Percentiles rank a stretch among this genome's conserved stretches.
Conservation (phyloP, 331 rosid genomes). For the Dryas integrifolia region DNA sequence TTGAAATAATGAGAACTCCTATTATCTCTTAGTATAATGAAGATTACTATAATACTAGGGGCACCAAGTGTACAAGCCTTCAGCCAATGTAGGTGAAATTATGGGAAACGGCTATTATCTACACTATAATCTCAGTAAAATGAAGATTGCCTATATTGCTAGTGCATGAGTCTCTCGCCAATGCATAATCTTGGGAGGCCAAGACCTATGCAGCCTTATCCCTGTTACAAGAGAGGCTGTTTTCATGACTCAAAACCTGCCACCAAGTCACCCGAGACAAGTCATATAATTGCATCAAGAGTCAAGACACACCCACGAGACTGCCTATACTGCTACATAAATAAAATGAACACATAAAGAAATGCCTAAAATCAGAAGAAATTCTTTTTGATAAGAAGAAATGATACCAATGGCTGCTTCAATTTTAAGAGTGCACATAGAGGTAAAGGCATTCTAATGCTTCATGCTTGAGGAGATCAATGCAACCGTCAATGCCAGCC, state of each 20-base stretch:
- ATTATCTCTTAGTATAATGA: background rate
- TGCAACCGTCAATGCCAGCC: background rate
- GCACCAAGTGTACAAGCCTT: background rate
- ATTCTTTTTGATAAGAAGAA: background rate
- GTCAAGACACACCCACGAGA: background rate
- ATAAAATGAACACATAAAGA: background rate
- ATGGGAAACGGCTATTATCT: background rate
- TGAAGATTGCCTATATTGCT: background rate
- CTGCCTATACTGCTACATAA: background rate
- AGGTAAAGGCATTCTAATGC: background rate
- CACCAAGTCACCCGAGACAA: background rate
- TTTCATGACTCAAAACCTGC: background rate
- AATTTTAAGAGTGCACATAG: background rate
- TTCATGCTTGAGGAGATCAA: background rate
- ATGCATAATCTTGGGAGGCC: background rate
- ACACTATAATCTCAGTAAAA: constrained; percentile 1
- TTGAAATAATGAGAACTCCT: background rate
- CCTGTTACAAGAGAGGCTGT: constrained; percentile 5
- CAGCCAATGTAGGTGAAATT: background rate
- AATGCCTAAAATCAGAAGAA: background rate
- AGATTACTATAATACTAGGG: background rate
- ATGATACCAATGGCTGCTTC: constrained; percentile 10
- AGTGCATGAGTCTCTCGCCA: background rate
- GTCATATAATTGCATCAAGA: background rate
- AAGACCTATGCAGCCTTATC: background rate